Conservation (phyloP, 257 asterid genomes). For the Salvia rosmarinus region DNA sequence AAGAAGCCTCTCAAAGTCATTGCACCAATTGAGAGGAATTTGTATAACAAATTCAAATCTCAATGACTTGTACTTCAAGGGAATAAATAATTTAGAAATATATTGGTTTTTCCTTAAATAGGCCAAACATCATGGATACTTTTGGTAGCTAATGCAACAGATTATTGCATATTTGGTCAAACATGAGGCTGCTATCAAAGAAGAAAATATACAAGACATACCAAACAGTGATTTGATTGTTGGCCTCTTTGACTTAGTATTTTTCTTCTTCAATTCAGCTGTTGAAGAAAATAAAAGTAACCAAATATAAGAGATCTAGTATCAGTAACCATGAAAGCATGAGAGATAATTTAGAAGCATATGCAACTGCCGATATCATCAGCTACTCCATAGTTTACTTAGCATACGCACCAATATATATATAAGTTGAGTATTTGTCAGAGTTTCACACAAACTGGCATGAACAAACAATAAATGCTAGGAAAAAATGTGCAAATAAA, state of each 20-base stretch:
- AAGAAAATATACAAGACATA: conserved; percentile 40
- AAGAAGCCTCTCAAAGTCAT: background rate
- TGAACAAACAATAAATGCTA: background rate
- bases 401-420: conserved; percentile 7
- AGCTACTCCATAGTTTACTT: background rate
- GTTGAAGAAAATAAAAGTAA: conserved; percentile 32
- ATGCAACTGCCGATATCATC: conserved; percentile 14
- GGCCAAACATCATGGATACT: background rate
- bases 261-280: conserved; percentile 97
- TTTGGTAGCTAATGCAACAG: background rate
- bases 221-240: conserved; percentile 88
- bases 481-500: background rate
- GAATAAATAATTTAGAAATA: background rate
- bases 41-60: background rate
- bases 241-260: conserved; percentile 73
- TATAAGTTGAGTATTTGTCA: background rate
- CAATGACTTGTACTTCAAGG: background rate
- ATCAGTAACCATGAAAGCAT: conserved; percentile 21
- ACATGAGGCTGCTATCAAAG: background rate
- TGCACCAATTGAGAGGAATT: background rate
- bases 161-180: conserved; percentile 4
- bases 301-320: conserved; percentile 24
- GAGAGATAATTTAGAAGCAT: background rate
- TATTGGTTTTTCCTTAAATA: background rate
- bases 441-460: background rate